Conservation (phyloP, 176 grass and related monocot genomes). For the Zizania latifolia region DNA sequence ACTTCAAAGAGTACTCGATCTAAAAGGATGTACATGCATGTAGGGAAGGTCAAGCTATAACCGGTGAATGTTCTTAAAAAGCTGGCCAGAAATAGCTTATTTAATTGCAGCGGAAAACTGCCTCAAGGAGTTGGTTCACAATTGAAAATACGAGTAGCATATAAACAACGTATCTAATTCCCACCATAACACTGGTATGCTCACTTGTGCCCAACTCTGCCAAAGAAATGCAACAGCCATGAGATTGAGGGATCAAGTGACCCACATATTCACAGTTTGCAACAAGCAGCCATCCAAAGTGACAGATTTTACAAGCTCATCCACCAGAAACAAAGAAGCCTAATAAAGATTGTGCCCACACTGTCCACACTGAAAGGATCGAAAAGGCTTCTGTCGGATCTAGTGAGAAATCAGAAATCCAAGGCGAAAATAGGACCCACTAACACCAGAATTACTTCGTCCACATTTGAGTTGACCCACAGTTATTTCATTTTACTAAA, state of each 20-base stretch:
- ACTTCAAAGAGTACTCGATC: neutral
- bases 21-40: neutral
- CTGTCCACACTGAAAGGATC: conserved; percentile 4
- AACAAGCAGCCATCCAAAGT: neutral
- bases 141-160: neutral
- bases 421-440: conserved; percentile 16
- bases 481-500: neutral
- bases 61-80: neutral
- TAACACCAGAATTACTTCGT: conserved; percentile 6
- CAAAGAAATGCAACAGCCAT: neutral
- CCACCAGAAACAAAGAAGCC: conserved; percentile 4
- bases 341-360: conserved; percentile 21
- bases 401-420: conserved; percentile 5
- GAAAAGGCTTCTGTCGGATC: conserved; percentile 35
- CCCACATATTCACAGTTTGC: neutral
- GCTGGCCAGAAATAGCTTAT: no score
- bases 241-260: neutral
- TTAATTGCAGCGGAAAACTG: no score
- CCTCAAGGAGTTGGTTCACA: neutral
- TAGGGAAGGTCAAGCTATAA: neutral
- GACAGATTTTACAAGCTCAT: neutral
- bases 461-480: conserved; percentile 5
- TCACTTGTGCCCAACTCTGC: neutral
- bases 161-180: neutral
- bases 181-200: no score